Conservation (phyloP, 805 yeast species). For the Candida xiaguanensis region DNA sequence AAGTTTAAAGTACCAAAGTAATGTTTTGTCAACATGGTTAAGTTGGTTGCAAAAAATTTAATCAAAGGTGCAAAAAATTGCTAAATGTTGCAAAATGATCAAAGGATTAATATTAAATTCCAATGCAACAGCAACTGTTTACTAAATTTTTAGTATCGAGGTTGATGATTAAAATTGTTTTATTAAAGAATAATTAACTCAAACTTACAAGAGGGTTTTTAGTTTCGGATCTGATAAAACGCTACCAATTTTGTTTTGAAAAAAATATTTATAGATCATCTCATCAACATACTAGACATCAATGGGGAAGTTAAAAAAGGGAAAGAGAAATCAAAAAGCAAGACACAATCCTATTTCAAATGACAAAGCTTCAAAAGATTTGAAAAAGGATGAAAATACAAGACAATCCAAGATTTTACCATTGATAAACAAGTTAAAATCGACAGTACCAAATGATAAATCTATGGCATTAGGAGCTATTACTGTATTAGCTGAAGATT, state of each 20-base stretch:
- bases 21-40: no score
- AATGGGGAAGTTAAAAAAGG: constrained; percentile 78
- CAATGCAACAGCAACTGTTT: no score
- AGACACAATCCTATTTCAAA: constrained; percentile 33
- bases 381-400: constrained; percentile 42
- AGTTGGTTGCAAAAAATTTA: no score
- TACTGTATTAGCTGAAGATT: constrained; percentile 67
- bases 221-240: not conserved
- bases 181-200: no score
- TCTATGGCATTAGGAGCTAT: constrained; percentile 75
- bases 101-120: no score
- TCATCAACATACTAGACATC: not conserved
- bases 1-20: no score
- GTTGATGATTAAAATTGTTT: no score
- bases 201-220: no score
- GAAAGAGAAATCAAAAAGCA: constrained; percentile 35
- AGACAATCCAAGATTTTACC: constrained; percentile 62
- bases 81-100: no score
- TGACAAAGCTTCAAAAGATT: constrained; percentile 13
- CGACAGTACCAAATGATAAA: constrained; percentile 66
- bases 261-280: not conserved
- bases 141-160: no score
- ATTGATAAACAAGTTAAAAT: constrained; percentile 58
- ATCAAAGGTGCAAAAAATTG: no score
- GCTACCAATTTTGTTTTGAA: not conserved